Conservation (phyloP, 202 grass and related monocot genomes). For the Carex sylvatica region DNA sequence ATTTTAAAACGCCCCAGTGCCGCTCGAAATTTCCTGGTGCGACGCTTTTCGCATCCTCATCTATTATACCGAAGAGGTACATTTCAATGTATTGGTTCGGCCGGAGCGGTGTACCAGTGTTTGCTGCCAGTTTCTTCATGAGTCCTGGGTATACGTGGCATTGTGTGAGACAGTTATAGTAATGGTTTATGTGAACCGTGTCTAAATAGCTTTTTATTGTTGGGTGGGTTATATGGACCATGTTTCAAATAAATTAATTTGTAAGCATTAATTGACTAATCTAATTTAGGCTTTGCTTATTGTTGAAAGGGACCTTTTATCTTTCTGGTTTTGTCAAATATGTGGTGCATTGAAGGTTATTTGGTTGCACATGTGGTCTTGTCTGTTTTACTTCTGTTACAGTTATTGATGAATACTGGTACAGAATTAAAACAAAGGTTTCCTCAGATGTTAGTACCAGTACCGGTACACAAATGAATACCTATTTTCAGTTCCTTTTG, state of each 20-base stretch:
- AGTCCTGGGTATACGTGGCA: conserved; percentile 29
- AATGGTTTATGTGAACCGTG: neutral
- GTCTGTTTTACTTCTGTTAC: neutral
- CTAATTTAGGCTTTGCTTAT: neutral
- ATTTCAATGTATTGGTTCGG: conserved; percentile 56
- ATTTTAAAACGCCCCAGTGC: conserved; percentile 76
- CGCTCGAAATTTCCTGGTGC: conserved; percentile 76
- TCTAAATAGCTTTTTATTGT: neutral
- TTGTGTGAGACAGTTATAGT: neutral
- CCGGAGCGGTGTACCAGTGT: conserved; percentile 59
- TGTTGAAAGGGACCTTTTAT: neutral
- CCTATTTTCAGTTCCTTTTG: neutral
- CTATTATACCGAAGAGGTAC: conserved; percentile 77
- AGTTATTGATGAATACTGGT: neutral
- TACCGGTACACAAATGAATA: neutral
- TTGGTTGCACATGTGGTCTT: neutral
- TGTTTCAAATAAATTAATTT: neutral
- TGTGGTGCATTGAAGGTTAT: neutral
- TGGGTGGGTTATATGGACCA: neutral
- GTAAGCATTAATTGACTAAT: neutral
- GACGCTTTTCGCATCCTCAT: conserved; percentile 74
- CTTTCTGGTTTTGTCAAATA: neutral
- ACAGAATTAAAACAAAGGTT: no score
- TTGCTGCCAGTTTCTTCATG: conserved; percentile 45
- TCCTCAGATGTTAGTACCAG: neutral